These are phyloP conservation scores for Moniliella sp. DNA, from an alignment of 1,284 basidiomycete species.

Conservation along the genomic window DNA sequence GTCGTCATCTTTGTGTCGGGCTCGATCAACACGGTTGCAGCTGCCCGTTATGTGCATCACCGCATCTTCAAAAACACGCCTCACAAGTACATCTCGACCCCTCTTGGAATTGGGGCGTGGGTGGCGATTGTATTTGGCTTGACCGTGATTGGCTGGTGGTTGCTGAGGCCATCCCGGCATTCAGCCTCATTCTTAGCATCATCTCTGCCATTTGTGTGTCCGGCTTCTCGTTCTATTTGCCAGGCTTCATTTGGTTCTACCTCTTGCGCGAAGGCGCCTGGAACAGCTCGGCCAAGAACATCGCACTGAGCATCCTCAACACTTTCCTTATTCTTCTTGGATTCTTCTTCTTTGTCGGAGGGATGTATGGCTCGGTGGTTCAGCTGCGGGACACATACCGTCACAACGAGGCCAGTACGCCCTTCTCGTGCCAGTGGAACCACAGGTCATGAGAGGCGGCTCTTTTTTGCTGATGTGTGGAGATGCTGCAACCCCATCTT, in stretches of 20 bases:
- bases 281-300: no score
- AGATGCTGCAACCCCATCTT: no score
- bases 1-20: slow-evolving; percentile 15
- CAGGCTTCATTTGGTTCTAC: slow-evolving; percentile 38
- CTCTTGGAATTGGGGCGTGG: slow-evolving; percentile 16
- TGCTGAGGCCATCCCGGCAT: slow-evolving; percentile 18
- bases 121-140: slow-evolving; percentile 1
- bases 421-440: no score
- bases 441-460: no score
- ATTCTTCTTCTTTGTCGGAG: no score
- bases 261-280: slow-evolving; percentile 6
- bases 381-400: no score
- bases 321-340: no score
- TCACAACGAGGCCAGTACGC: no score
- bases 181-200: slow-evolving; percentile 12
- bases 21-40: slow-evolving; percentile 19
- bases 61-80: slow-evolving; percentile 13
- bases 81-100: slow-evolving; percentile 19
- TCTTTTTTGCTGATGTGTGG: no score
- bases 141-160: slow-evolving; percentile 12
- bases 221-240: slow-evolving; percentile 18
- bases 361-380: no score
- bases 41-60: slow-evolving; percentile 12
- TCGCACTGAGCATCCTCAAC: no score
- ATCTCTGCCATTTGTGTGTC: slow-evolving; percentile 16